Evolutionary conservation across 176 grass and related monocot genomes (phyloP).

Genomic region (Calamus simplicifolius): DNA sequence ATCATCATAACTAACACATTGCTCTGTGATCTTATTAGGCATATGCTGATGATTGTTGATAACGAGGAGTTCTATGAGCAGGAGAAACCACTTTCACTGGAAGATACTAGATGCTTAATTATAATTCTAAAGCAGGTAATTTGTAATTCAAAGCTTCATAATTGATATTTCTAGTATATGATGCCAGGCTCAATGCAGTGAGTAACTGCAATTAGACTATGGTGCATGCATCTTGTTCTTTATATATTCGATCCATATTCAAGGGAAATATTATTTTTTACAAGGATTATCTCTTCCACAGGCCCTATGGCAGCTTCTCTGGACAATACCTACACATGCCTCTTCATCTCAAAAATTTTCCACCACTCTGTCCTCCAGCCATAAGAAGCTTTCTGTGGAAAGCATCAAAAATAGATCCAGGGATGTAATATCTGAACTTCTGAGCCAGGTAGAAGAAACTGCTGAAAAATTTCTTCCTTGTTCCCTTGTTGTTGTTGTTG

Average conservation of each 20-base stretch:
- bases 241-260: too few relatives aligned
- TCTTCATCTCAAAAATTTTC: conserved; percentile 40
- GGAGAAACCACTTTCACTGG: conserved; percentile 82
- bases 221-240: too few relatives aligned
- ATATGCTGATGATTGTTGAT: conserved; percentile 95
- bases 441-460: conserved; percentile 41
- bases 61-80: conserved; percentile 95
- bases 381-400: conserved; percentile 83
- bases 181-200: too few relatives aligned
- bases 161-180: too few relatives aligned
- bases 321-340: conserved; percentile 64
- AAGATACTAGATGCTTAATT: conserved; percentile 74
- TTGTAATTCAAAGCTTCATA: not conserved
- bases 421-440: conserved; percentile 74
- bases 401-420: conserved; percentile 67
- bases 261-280: too few relatives aligned
- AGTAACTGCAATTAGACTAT: too few relatives aligned
- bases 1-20: conserved; percentile 16
- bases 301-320: conserved; percentile 98
- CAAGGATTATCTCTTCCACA: conserved; percentile 23
- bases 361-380: conserved; percentile 32
- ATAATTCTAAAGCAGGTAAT: conserved; percentile 94
- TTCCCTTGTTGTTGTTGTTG: too few relatives aligned
- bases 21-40: conserved; percentile 34
- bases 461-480: too few relatives aligned